Evolutionary conservation across 2,329 filamentous ascomycete genomes (phyloP).

Genomic region (Xenosphaeropsis pyriputrescens): DNA sequence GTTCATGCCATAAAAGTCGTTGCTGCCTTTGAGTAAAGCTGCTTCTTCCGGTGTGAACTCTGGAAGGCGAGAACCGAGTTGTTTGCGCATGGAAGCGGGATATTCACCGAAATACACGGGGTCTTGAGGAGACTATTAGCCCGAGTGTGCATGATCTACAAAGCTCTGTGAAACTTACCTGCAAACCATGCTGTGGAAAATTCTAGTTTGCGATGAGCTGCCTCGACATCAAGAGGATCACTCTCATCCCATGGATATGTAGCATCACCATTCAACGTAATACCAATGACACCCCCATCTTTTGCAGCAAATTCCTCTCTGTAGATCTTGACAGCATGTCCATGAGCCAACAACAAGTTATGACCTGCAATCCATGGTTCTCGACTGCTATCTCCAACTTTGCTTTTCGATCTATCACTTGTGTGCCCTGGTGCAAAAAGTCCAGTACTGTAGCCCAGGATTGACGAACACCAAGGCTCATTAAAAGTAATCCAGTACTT

Average conservation of each 20-base stretch:
- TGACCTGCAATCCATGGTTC: conserved; percentile 79
- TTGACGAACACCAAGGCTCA: conserved; percentile 74
- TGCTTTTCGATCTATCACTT: conserved; percentile 56
- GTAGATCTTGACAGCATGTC: conserved; percentile 66
- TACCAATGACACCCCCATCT: conserved; percentile 66
- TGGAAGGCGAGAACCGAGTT: conserved; percentile 67
- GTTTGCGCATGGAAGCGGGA: conserved; percentile 68
- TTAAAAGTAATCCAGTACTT: conserved; percentile 88
- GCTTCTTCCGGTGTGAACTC: conserved; percentile 58
- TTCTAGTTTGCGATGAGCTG: conserved; percentile 68
- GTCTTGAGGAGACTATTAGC: conserved; percentile 27
- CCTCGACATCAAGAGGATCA: conserved; percentile 61
- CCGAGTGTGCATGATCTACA: no score
- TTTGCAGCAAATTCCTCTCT: conserved; percentile 66
- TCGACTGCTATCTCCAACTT: conserved; percentile 56
- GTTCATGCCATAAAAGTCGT: conserved; percentile 93
- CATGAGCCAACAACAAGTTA: conserved; percentile 68
- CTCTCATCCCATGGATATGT: conserved; percentile 70
- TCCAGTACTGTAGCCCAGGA: conserved; percentile 67
- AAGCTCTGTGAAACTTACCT: no score
- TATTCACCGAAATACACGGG: conserved; percentile 77
- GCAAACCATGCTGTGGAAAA: conserved; percentile 83
- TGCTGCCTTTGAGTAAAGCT: conserved; percentile 66
- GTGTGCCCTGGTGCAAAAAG: conserved; percentile 72
- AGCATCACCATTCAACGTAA: conserved; percentile 78